Conservation (phyloP, 1,139 yeast genomes). For the Debaryomyces coudertii region DNA sequence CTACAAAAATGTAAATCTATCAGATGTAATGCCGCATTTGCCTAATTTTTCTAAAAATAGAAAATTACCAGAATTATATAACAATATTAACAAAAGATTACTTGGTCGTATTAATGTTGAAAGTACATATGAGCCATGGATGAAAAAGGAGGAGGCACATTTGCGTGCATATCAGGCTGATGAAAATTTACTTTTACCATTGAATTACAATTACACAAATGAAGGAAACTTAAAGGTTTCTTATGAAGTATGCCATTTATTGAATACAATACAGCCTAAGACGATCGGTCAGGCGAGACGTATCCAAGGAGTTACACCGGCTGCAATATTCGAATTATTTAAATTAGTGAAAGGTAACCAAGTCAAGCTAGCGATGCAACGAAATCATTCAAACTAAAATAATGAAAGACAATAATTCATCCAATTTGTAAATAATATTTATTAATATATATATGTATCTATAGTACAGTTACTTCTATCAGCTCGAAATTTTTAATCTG, state of each 20-base stretch:
- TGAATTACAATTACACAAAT: constrained; percentile 59
- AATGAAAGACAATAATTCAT: background rate
- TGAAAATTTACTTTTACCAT: constrained; percentile 71
- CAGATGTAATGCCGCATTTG: constrained; percentile 37
- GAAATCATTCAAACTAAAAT: constrained; percentile 1
- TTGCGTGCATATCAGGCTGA: constrained; percentile 82
- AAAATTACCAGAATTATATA: constrained; percentile 24
- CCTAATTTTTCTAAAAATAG: constrained; percentile 21
- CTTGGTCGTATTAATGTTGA: constrained; percentile 70
- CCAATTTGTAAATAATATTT: constrained; percentile 11
- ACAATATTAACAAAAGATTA: constrained; percentile 53
- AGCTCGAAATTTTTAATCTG: constrained; percentile 4
- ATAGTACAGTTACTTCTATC: constrained; percentile 11
- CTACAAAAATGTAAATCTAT: constrained; percentile 37
- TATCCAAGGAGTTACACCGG: constrained; percentile 93
- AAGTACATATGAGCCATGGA: constrained; percentile 82
- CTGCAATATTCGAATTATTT: constrained; percentile 71
- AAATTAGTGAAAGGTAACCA: constrained; percentile 42
- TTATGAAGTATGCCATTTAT: constrained; percentile 69
- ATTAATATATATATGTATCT: constrained; percentile 14
- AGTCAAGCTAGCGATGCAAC: constrained; percentile 18
- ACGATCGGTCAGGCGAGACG: constrained; percentile 95
- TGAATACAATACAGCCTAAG: constrained; percentile 78
- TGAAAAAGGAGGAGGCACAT: constrained; percentile 70
- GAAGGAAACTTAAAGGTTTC: constrained; percentile 57